A percentile compares a stretch with the other conserved stretches of the same genome.
Conservation (phyloP, 176 grass and related monocot genomes). For the Musa schizocarpa region DNA sequence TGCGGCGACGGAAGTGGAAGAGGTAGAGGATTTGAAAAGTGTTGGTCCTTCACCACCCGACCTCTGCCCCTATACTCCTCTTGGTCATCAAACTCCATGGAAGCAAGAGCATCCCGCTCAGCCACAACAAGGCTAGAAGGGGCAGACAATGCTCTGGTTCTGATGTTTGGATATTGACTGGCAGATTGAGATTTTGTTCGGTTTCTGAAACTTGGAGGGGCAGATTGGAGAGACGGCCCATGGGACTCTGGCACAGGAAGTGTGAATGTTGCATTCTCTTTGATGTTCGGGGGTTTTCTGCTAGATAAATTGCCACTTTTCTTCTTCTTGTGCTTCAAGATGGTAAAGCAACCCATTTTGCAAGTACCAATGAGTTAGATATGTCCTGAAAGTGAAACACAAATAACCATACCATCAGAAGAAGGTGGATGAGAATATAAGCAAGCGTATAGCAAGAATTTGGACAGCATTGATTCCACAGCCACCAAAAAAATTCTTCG, state of each 20-base stretch:
- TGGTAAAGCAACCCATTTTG: constrained; percentile 94
- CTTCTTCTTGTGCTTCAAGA: constrained; percentile 74
- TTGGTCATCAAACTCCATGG: constrained; percentile 50
- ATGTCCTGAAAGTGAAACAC: constrained; percentile 4
- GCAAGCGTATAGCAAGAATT: too few relatives aligned
- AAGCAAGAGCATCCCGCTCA: constrained; percentile 53
- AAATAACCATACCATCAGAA: not conserved
- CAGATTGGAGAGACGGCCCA: constrained; percentile 77
- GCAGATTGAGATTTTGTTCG: constrained; percentile 43
- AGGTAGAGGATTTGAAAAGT: constrained; percentile 70
- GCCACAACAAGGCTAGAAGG: constrained; percentile 63
- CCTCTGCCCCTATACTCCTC: constrained; percentile 46
- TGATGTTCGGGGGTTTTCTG: constrained; percentile 31
- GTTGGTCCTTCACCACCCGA: constrained; percentile 40
- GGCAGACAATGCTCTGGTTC: constrained; percentile 64
- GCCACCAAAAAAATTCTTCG: not conserved
- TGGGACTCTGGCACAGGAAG: constrained; percentile 71
- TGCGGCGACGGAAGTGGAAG: constrained; percentile 74
- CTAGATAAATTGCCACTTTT: constrained; percentile 30
- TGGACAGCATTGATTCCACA: not conserved
- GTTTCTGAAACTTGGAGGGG: constrained; percentile 90
- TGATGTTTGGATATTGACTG: constrained; percentile 36
- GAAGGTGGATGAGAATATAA: not conserved
- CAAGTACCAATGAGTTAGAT: not conserved
- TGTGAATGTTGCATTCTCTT: constrained; percentile 42